Conservation (phyloP, 192 early-diverging fungal species). For the Mortierella antarctica region DNA sequence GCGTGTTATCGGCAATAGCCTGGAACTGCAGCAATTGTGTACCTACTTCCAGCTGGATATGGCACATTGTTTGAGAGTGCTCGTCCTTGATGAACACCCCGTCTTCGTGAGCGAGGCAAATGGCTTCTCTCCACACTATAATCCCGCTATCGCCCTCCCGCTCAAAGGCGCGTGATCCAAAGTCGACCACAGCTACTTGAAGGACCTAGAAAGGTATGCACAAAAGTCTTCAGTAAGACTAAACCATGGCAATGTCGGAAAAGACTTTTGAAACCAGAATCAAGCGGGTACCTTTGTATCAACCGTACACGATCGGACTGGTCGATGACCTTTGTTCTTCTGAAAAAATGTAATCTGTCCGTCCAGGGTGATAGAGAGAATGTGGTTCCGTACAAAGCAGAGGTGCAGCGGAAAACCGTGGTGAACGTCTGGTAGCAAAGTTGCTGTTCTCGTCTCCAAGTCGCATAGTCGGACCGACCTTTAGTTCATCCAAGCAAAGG, state of each 20-base stretch:
- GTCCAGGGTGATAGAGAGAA: conserved; percentile 26
- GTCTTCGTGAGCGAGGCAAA: conserved; percentile 31
- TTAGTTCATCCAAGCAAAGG: not conserved
- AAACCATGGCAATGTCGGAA: not conserved
- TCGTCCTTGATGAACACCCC: conserved; percentile 37
- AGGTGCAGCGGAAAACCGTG: conserved; percentile 34
- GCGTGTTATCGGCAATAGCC: conserved; percentile 24
- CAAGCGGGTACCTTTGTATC: conserved; percentile 16
- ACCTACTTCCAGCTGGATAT: conserved; percentile 10
- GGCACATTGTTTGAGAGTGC: conserved; percentile 5
- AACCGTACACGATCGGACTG: conserved; percentile 12
- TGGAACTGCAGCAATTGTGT: conserved; percentile 23
- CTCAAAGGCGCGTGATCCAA: conserved; percentile 2
- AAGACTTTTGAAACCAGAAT: not conserved
- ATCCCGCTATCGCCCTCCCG: not conserved
- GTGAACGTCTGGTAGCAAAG: conserved; percentile 13
- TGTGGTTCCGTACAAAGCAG: conserved; percentile 10
- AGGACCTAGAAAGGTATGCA: conserved; percentile 12
- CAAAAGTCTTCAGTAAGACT: not conserved
- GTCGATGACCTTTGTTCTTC: conserved; percentile 11
- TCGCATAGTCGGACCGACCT: conserved; percentile 25
- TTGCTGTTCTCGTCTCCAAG: not conserved
- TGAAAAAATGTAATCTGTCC: conserved; percentile 27
- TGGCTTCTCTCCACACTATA: conserved; percentile 14
- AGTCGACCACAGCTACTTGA: conserved; percentile 20